phyloP scores from a whole-genome alignment of 164 flowering plant species.

The Stephania japonica region DNA sequence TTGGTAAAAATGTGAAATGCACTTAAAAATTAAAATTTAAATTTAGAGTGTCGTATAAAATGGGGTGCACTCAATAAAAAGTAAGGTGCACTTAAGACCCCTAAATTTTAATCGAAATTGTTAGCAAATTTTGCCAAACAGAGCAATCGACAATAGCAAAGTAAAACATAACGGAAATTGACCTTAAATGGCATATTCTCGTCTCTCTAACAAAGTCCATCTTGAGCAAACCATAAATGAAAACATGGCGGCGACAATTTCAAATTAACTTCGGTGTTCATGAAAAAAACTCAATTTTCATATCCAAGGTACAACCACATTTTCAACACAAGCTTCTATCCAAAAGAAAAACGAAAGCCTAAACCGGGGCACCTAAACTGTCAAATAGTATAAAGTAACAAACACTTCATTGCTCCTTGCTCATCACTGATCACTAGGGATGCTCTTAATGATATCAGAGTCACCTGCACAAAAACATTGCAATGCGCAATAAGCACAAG shows the following conservation, averaged over 20 bases:
- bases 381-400: neutral
- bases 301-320: neutral
- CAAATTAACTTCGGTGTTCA: neutral
- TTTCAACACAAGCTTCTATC: neutral
- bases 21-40: too few species aligned
- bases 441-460: conserved; percentile 43
- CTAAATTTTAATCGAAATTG: too few species aligned
- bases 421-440: conserved; percentile 33
- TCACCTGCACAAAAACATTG: conserved; percentile 26
- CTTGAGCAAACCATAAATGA: neutral
- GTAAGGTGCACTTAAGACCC: too few species aligned
- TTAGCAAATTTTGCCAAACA: too few species aligned
- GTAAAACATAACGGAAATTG: too few species aligned
- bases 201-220: too few species aligned
- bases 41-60: too few species aligned
- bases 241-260: too few species aligned
- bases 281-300: neutral
- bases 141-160: too few species aligned
- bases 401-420: neutral
- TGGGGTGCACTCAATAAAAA: too few species aligned
- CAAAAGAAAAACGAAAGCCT: neutral
- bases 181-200: too few species aligned
- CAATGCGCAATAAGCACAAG: neutral
- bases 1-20: too few species aligned
- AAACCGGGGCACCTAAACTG: neutral